Base-by-base conservation (phyloP, 345 rosid genomes). In the Dovyalis caffra region DNA sequence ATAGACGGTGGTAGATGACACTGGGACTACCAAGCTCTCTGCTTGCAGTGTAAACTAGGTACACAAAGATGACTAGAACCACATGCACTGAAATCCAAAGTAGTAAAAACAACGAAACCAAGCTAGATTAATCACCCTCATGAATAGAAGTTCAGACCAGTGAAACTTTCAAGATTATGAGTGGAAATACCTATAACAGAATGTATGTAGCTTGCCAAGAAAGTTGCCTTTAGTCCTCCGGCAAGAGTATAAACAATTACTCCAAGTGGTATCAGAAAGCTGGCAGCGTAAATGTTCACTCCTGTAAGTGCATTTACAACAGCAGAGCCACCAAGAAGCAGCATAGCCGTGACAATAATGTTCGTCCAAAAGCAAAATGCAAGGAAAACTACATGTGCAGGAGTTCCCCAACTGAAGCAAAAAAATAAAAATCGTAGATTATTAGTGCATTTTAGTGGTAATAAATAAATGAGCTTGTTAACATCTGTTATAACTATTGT, bases 211-310 rank as follows among this genome's bases (percentile, higher is more conserved):
- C 98, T 94, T 0, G 98, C 98, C 68, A 94, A 85, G 80, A 94
- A 94, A 38, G 98, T 94, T 64, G 98, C 98, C 83, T 92, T 90
- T 21, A 92, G 90, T 56, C 98, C 98, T 63, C 98, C 97, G 7
- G 98, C 97, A n/a, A 92, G 86, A 20, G 98, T 91, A 77, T 94
- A 92, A 29, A 88, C 87, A 60, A 91, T 81, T 9, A 92, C 97
- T 18, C 98, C 98, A 5, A 94, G 92, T n/a, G 98, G 98, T 68
- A 92, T 92, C 70, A 94, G 86, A 82, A 94, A 94, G 84, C 97
- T 92, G 65, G 98, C 98, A 5, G 92, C 92, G 32, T 88, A 92
- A 31, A 94, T 88, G 76, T 94, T 90, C 23, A 92, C 92, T 58
- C 97, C 97, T 2, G 94, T 92, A 29, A 92, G 91, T 23, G 97